Conservation (phyloP, 495 filamentous ascomycete species). For the Aspergillus ostianus region DNA sequence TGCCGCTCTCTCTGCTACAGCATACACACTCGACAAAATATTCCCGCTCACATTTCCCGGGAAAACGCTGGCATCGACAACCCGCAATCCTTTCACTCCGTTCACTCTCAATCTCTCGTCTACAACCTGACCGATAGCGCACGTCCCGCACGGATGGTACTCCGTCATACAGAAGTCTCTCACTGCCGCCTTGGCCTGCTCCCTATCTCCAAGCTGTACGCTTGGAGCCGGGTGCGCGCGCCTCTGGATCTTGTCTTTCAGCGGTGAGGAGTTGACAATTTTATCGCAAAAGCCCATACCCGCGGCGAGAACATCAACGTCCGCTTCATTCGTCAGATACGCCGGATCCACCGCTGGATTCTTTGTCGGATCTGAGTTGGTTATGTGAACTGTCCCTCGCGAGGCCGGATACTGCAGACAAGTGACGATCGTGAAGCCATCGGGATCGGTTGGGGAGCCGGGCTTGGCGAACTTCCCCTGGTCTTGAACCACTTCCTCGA, state of each 20-base stretch:
- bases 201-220: slow-evolving; percentile 22
- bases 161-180: slow-evolving; percentile 16
- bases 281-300: slow-evolving; percentile 26
- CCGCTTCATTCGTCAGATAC: slow-evolving; percentile 35
- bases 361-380: slow-evolving; percentile 24
- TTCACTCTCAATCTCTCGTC: slow-evolving; percentile 47
- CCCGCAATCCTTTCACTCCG: slow-evolving; percentile 46
- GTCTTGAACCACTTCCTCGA: slow-evolving; percentile 17
- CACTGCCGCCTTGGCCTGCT: slow-evolving; percentile 17
- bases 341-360: slow-evolving; percentile 26
- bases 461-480: slow-evolving; percentile 18
- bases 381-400: slow-evolving; percentile 56
- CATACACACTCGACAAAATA: slow-evolving; percentile 50
- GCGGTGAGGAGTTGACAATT: slow-evolving; percentile 15
- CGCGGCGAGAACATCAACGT: slow-evolving; percentile 36
- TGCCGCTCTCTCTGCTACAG: slow-evolving; percentile 55
- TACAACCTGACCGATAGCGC: slow-evolving; percentile 56
- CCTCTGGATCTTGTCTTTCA: slow-evolving; percentile 19
- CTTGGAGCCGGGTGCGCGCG: slow-evolving; percentile 20
- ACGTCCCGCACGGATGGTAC: slow-evolving; percentile 43
- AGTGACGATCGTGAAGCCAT: slow-evolving; percentile 18
- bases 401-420: slow-evolving; percentile 42
- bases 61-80: slow-evolving; percentile 54
- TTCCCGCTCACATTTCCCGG: slow-evolving; percentile 50
- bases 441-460: slow-evolving; percentile 11